Evolutionary conservation across 2,329 filamentous ascomycete species (phyloP), one percentile per base, ranked within the genome.

Genomic region (Cordyceps militaris): DNA sequence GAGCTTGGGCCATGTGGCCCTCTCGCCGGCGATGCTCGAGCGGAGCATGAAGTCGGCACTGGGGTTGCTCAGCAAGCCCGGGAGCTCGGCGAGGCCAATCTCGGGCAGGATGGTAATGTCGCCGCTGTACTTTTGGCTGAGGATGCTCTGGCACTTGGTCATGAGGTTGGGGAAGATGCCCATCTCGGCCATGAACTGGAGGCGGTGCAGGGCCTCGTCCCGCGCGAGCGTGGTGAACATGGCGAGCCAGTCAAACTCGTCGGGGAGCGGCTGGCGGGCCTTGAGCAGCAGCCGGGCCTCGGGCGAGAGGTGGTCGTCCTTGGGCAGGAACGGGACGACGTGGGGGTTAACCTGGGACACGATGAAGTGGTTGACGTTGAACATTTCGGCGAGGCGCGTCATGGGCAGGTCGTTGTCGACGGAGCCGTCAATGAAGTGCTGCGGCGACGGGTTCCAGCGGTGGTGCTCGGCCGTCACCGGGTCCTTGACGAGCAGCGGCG

Each of bases 341-440:
- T 97, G 93, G 0, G 93, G 93, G 66, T 97, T 97, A 52, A 97
- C 91, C 69, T 97, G 93, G 0, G 91, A 96, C 19, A 97, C 93
- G 63, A 97, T 97, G 68, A 97, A 97, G 69, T 97, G 93, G 67
- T 97, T 97, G 69, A 97, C 92, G 67, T 97, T 96, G 77, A 97
- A 96, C 88, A 97, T 92, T 67, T 96, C 91, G 1, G 91, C 86
- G 16, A 97, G 78, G 2, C 90, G 84, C 21, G 87, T 91, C 84
- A 96, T 96, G 1, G 93, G 93, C 3, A 97, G 77, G 70, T 97
- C 93, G 60, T 94, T 94, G 68, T 97, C 91, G 23, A 97, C 90
- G 1, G 92, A 97, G 1, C 93, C 93, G 69, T 97, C 93, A 53
- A 97, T 96, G 82, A 90, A 97, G 62, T 84, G 84, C 67, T 91